Evolutionary conservation across 2,329 filamentous ascomycete genomes (phyloP).

Genomic region (Colletotrichum horii): DNA sequence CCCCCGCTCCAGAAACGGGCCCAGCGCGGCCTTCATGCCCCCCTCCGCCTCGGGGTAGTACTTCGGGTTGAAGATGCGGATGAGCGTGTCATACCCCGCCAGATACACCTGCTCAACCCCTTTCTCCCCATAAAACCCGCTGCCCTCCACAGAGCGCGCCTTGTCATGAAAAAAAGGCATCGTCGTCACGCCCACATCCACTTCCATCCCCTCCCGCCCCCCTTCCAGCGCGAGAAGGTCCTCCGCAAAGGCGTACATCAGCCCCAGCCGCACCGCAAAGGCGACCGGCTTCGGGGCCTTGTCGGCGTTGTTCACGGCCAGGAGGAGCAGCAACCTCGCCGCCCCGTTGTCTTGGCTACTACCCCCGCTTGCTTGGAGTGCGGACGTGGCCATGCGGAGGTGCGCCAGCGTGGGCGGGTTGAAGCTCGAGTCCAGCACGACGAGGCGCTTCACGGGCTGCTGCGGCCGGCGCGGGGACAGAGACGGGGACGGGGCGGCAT

Average conservation of each 20-base stretch:
- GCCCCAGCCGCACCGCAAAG: conserved; percentile 69
- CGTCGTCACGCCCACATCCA: conserved; percentile 75
- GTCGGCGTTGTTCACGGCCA: conserved; percentile 70
- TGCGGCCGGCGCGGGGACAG: conserved; percentile 15
- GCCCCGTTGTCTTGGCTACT: neutral
- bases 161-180: conserved; percentile 79
- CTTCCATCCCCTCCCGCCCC: conserved; percentile 26
- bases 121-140: conserved; percentile 42
- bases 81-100: conserved; percentile 77
- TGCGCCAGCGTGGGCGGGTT: conserved; percentile 71
- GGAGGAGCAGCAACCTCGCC: conserved; percentile 59
- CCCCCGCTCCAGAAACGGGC: conserved; percentile 68
- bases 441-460: conserved; percentile 36
- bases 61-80: conserved; percentile 73
- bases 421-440: conserved; percentile 72
- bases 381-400: conserved; percentile 59
- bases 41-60: conserved; percentile 60
- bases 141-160: conserved; percentile 58
- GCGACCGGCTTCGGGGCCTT: conserved; percentile 70
- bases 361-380: conserved; percentile 31
- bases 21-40: conserved; percentile 58
- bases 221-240: conserved; percentile 46
- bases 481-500: conserved; percentile 24
- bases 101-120: conserved; percentile 66
- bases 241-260: conserved; percentile 74